These are phyloP conservation scores for Crithidia acanthocephali DNA, from an alignment of 208 protist species.

Conservation along the genomic window DNA sequence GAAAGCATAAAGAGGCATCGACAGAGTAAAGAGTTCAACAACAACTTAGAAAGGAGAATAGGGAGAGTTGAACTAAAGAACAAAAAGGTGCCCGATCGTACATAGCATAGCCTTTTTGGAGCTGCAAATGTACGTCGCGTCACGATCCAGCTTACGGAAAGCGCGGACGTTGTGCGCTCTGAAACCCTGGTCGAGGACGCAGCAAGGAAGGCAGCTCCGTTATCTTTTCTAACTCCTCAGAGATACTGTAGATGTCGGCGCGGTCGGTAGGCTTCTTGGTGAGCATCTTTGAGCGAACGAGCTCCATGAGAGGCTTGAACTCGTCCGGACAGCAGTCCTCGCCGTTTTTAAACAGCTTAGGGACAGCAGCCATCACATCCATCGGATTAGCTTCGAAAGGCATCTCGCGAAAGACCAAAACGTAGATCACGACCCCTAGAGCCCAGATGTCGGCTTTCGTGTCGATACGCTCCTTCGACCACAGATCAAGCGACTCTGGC, in stretches of 20 bases:
- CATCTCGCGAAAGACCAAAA: conserved; percentile 89
- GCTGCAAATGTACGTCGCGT: no score
- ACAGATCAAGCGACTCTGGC: conserved; percentile 97
- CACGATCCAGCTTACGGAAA: conserved; percentile 36
- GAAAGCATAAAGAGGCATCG: no score
- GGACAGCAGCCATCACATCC: conserved; percentile 69
- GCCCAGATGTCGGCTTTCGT: conserved; percentile 95
- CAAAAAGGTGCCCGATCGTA: no score
- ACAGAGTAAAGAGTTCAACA: no score
- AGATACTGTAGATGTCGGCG: conserved; percentile 66
- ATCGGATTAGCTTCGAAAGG: conserved; percentile 89
- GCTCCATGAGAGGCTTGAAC: conserved; percentile 49
- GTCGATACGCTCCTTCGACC: conserved; percentile 76
- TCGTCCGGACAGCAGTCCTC: conserved; percentile 36
- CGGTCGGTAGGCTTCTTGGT: conserved; percentile 61
- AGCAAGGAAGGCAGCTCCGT: conserved; percentile 33
- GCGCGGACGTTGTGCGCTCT: conserved; percentile 47
- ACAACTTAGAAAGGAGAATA: no score
- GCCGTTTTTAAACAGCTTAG: conserved; percentile 44
- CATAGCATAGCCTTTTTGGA: no score
- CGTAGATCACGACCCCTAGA: conserved; percentile 95
- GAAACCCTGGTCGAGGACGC: conserved; percentile 42
- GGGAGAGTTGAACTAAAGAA: no score
- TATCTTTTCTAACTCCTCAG: conserved; percentile 47
- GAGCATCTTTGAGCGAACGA: conserved; percentile 62